Conservation (phyloP, 2,329 filamentous ascomycete species). For the Aureobasidium musti region DNA sequence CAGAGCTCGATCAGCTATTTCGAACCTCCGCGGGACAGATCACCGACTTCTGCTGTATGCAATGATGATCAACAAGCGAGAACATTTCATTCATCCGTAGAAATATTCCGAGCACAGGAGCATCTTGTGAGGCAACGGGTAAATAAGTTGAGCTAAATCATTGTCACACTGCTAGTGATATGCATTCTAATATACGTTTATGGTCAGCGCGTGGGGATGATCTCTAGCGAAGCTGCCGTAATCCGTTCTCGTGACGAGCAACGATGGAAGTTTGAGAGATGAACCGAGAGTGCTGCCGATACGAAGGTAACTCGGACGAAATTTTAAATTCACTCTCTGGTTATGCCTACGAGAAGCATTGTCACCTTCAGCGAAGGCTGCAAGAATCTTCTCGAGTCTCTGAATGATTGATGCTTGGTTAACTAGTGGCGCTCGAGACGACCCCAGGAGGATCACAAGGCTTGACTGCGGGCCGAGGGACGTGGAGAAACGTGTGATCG, state of each 20-base stretch:
- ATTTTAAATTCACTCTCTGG: neutral
- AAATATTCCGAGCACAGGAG: conserved; percentile 3
- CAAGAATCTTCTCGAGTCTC: neutral
- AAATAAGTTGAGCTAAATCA: conserved; percentile 12
- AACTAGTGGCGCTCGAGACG: neutral
- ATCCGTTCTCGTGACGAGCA: conserved; percentile 3
- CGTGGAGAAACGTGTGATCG: conserved; percentile 12
- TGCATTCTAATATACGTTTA: conserved; percentile 23
- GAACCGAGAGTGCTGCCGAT: neutral
- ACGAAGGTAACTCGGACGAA: neutral
- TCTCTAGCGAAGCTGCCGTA: conserved; percentile 2
- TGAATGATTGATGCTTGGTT: neutral
- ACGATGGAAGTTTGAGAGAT: neutral
- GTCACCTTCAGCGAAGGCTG: no score
- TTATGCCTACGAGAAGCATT: neutral
- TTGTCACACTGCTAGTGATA: conserved; percentile 11
- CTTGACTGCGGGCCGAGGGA: conserved; percentile 21
- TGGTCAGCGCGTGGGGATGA: conserved; percentile 15
- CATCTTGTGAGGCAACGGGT: neutral
- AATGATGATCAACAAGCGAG: conserved; percentile 3
- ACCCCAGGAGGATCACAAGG: conserved; percentile 12
- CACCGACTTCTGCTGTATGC: neutral
- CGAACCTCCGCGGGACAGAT: conserved; percentile 2
- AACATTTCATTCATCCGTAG: conserved; percentile 2
- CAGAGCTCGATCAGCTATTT: neutral